Evolutionary conservation across 495 filamentous ascomycete species (phyloP), one percentile per base, ranked within the genome.

Genomic region (Penicillium robsamsonii): DNA sequence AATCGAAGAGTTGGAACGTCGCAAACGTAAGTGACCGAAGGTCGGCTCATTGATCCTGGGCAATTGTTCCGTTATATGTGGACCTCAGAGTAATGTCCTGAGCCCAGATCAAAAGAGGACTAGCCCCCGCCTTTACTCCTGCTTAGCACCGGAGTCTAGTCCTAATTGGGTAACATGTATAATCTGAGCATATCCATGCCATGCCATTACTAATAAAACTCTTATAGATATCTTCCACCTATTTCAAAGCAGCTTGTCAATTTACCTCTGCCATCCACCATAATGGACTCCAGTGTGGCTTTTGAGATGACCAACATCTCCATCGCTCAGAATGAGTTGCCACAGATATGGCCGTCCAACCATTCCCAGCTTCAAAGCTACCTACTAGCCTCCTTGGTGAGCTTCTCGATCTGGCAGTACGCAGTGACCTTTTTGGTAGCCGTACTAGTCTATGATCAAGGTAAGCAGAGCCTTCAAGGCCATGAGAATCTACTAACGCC

Each of bases 361-460:
- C 44, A 38, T 9, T 35, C 43, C 20, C 52, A 46, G 18, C 30
- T 29, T 3, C 17, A 45, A 50, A 25, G 12, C 46, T 25, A 35
- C n/a, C 10, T 64, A n/a, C 30, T 31, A 12, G 22, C 20, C 0
- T 22, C 46, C 20, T 24, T 64, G 29, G 8, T 15, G 15, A 50
- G 53, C 4, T 66, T 65, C 54, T 48, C 63, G 0, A 46, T 58
- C 22, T 73, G 69, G 70, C 69, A 70, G 40, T 73, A 71, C 50
- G 27, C 66, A 1, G 56, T 68, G 9, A 58, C 68, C 0, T 41
- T 68, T 30, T 1, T 71, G 4, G 31, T 72, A 2, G 61, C 57
- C 10, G 42, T 71, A 13, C 38, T 74, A 4, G 0, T 71, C 5
- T 74, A 72, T 53, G 71, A 74, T 18, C 71, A 74, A 65, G 57